A percentile compares a stretch with the other conserved stretches of the same genome.
Evolutionary conservation across 2,329 filamentous ascomycete genomes (phyloP).

Genomic region (Aspergillus ibericus): DNA sequence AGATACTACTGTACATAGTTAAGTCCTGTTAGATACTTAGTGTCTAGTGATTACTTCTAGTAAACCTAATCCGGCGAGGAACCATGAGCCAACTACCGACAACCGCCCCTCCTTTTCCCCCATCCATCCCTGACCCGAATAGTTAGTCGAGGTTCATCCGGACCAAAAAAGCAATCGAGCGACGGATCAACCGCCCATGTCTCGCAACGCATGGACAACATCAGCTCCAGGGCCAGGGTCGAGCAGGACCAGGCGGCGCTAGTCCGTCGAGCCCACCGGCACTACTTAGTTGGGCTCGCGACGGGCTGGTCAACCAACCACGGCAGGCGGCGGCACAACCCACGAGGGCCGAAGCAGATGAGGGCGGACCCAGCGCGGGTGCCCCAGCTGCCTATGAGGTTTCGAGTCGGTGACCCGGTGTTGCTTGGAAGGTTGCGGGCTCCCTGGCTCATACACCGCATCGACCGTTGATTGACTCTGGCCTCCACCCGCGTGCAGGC

Average conservation of each 20-base stretch:
- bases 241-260: constrained; percentile 3
- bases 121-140: background rate
- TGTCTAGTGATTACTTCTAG: too few relatives aligned
- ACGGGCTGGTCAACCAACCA: constrained; percentile 18
- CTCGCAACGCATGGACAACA: constrained; percentile 4
- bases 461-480: constrained; percentile 5
- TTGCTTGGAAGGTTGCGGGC: background rate
- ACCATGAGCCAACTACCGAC: background rate
- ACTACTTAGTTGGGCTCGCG: constrained; percentile 12
- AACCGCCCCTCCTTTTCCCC: background rate
- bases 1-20: too few relatives aligned
- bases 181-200: constrained; percentile 18
- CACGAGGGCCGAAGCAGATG: constrained; percentile 11
- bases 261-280: constrained; percentile 7
- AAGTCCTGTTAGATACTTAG: too few relatives aligned
- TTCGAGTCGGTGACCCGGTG: background rate
- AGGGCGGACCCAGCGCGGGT: constrained; percentile 8
- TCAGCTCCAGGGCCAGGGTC: constrained; percentile 2
- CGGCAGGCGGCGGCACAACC: constrained; percentile 1
- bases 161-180: constrained; percentile 16
- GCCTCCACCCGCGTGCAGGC: constrained; percentile 17
- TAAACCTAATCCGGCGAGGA: background rate
- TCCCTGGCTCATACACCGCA: background rate
- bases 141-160: background rate
- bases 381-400: background rate